Conservation (phyloP, 495 filamentous ascomycete species). For the Hyaloscypha hepaticicola region DNA sequence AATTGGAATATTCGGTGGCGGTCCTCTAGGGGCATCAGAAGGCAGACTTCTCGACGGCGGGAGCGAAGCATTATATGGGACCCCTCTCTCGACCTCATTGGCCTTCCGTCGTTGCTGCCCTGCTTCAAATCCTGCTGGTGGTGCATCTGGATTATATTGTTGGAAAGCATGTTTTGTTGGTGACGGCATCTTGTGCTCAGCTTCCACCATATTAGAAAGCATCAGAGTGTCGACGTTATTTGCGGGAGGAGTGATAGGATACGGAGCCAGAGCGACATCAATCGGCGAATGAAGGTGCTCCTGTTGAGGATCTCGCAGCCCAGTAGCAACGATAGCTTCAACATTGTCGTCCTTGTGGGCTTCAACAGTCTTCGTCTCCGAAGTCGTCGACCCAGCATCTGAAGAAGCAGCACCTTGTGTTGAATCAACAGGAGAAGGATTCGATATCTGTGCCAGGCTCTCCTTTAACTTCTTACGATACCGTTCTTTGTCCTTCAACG, state of each 20-base stretch:
- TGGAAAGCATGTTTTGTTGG: conserved; percentile 51
- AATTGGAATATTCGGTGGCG: conserved; percentile 29
- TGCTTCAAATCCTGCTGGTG: conserved; percentile 41
- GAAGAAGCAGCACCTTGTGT: conserved; percentile 30
- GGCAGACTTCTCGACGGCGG: conserved; percentile 50
- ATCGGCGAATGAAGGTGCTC: conserved; percentile 44
- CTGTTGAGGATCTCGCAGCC: conserved; percentile 22
- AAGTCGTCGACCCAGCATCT: conserved; percentile 21
- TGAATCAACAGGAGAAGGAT: conserved; percentile 31
- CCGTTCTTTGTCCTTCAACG: conserved; percentile 90
- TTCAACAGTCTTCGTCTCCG: conserved; percentile 15
- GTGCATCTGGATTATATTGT: conserved; percentile 52
- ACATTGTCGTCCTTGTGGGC: conserved; percentile 7
- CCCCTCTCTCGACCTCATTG: conserved; percentile 37
- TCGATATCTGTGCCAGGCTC: conserved; percentile 54
- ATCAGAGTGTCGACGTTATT: conserved; percentile 33
- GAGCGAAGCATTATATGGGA: conserved; percentile 44
- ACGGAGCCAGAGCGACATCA: conserved; percentile 52
- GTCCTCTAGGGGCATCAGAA: conserved; percentile 38
- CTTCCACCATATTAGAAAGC: conserved; percentile 26
- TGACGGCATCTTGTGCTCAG: conserved; percentile 50
- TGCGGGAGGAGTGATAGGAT: conserved; percentile 55
- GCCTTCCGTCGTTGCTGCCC: conserved; percentile 38
- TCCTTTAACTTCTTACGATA: conserved; percentile 92
- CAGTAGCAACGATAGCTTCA: conserved; percentile 24